Base-by-base conservation (phyloP, 192 early-diverging fungal species). In the Coemansia sp. region DNA sequence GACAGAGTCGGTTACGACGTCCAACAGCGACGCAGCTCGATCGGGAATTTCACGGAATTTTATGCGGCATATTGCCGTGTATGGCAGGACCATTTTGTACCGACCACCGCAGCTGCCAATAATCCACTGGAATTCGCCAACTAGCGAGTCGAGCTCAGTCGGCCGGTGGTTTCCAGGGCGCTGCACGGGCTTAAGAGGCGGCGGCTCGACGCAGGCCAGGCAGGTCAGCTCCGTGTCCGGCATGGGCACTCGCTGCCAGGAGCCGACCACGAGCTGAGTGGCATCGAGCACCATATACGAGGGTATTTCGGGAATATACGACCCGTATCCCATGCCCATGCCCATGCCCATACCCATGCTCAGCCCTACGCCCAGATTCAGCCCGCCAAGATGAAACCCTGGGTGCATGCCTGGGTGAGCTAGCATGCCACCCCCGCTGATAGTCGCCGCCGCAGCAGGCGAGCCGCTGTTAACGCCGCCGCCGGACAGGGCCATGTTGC, bases 71-170 rank as follows among this genome's bases (percentile, higher is more conserved):
- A 84, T 73, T 5, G 77, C 65, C 41, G 77, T 84, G 69, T 79
- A 79, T 5, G 81, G 77, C 31, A 84, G 66, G 2, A 76, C 81
- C 81, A 84, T 79, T 63, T 84, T 84, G 77, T 79, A 84, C 40
- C 81, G 77, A 31, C 68, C n/a, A n/a, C 77, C 74, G 29, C 65
- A 29, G 69, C 70, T 79, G 69, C 81, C 63, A 53, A 84, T 76
- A 50, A 79, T 73, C 81, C 81, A 84, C 69, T 84, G 81, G 66
- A 84, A 84, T 39, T 84, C 81, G 38, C 81, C 81, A 1, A 79
- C 74, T 46, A 84, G 74, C 55, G 74, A 75, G 61, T 79, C 81
- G n/a, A 84, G 77, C 66, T 84, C 81, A 5, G 81, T 74, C 22
- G 81, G 77, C 10, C 81, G 71, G 34, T 84, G 81, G 52, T 71